These are phyloP conservation scores for Pseudogymnoascus sp. DNA, from an alignment of 2,329 filamentous ascomycete species.

Conservation along the genomic window DNA sequence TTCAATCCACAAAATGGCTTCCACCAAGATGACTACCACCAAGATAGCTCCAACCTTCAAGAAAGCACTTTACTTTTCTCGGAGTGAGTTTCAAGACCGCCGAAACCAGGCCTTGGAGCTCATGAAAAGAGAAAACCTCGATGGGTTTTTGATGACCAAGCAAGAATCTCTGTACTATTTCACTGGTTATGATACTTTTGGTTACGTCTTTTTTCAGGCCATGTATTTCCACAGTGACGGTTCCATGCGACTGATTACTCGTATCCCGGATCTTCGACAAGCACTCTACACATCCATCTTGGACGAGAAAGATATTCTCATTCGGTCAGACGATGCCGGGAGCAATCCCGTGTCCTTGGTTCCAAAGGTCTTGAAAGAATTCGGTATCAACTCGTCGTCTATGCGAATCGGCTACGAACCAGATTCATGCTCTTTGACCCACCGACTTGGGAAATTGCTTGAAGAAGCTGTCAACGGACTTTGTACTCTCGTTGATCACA, in stretches of 20 bases:
- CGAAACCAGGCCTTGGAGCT: conserved; percentile 23
- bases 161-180: conserved; percentile 29
- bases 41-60: conserved; percentile 25
- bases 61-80: conserved; percentile 26
- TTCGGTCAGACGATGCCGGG: conserved; percentile 25
- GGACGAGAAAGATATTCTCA: conserved; percentile 16
- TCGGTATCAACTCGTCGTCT: conserved; percentile 25
- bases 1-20: not conserved
- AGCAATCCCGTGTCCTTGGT: conserved; percentile 29
- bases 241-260: conserved; percentile 28
- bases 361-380: conserved; percentile 25
- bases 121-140: conserved; percentile 29
- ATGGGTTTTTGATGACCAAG: conserved; percentile 31
- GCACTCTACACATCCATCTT: conserved; percentile 28
- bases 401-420: conserved; percentile 28
- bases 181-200: conserved; percentile 30
- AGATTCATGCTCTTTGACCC: conserved; percentile 32
- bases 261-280: conserved; percentile 27
- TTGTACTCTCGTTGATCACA: conserved; percentile 27
- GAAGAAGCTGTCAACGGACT: conserved; percentile 27
- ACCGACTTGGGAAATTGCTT: conserved; percentile 29
- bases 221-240: conserved; percentile 32
- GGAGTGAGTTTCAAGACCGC: conserved; percentile 23
- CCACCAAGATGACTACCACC: conserved; percentile 12
- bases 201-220: conserved; percentile 32